These are phyloP conservation scores for Annulohypoxylon bovei DNA, from an alignment of 495 filamentous ascomycete genomes.

Conservation along the genomic window DNA sequence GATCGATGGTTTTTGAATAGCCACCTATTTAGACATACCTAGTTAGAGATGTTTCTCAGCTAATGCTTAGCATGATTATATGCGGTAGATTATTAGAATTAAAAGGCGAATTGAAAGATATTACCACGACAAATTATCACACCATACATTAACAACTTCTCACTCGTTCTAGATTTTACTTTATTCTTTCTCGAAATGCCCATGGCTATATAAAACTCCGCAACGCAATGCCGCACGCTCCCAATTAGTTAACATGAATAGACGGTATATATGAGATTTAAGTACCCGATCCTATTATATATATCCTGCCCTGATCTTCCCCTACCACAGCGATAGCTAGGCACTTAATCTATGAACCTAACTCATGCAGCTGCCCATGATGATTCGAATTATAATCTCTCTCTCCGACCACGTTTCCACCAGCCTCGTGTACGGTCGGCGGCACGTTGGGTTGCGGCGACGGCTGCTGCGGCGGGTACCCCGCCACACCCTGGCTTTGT, in stretches of 20 bases:
- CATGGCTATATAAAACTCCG: background rate
- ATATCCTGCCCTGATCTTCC: background rate
- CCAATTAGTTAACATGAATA: background rate
- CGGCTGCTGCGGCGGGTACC: conserved; percentile 3
- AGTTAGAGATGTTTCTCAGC: no score
- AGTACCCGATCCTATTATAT: background rate
- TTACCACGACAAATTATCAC: no score
- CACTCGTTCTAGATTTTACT: background rate
- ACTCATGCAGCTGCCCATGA: conserved; percentile 45
- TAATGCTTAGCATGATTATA: no score
- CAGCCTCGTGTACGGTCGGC: conserved; percentile 46
- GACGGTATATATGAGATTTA: background rate
- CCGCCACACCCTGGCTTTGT: conserved; percentile 5
- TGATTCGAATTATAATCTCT: conserved; percentile 44
- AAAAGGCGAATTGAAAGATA: no score
- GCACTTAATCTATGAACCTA: conserved; percentile 17
- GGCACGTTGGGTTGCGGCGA: conserved; percentile 28
- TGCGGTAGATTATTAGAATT: background rate
- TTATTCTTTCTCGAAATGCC: conserved; percentile 4
- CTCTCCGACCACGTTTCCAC: conserved; percentile 44
- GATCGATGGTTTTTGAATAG: no score
- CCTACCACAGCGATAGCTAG: background rate
- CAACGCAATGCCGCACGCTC: conserved; percentile 15
- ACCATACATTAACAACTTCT: no score
- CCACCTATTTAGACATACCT: no score